These are phyloP conservation scores for Tilletia caries DNA, from an alignment of 1,284 basidiomycete genomes.

Conservation along the genomic window DNA sequence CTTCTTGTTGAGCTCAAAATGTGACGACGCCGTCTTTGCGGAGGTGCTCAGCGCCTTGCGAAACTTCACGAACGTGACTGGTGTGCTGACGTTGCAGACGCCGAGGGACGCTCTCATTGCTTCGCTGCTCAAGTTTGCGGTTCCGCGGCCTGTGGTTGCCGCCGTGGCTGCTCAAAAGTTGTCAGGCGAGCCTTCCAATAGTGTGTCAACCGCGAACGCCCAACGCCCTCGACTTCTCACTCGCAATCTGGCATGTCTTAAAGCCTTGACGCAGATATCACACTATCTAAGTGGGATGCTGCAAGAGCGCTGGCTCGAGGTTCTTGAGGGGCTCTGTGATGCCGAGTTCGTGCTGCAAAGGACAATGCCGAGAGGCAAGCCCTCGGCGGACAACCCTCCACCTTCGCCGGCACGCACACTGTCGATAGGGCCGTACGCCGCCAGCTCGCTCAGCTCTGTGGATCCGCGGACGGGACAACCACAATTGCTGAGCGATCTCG, in stretches of 20 bases:
- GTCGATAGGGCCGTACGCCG: neutral
- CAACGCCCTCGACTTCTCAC: slow-evolving; percentile 65
- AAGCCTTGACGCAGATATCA: slow-evolving; percentile 73
- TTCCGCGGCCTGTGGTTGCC: slow-evolving; percentile 80
- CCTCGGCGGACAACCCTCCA: neutral
- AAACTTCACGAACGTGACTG: slow-evolving; percentile 79
- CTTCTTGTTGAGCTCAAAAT: slow-evolving; percentile 81
- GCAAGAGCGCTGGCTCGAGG: slow-evolving; percentile 81
- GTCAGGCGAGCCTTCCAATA: neutral
- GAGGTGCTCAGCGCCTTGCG: slow-evolving; percentile 77
- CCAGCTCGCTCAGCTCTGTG: slow-evolving; percentile 10
- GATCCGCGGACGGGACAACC: slow-evolving; percentile 15
- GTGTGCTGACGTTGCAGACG: slow-evolving; percentile 76
- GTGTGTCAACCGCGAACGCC: neutral
- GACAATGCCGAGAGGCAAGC: neutral
- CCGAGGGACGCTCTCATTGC: slow-evolving; percentile 91
- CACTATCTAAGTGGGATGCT: slow-evolving; percentile 79
- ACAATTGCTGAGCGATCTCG: slow-evolving; percentile 17
- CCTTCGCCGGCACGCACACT: neutral
- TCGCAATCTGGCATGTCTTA: slow-evolving; percentile 84
- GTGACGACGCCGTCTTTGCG: slow-evolving; percentile 80
- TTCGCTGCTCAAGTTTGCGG: slow-evolving; percentile 78
- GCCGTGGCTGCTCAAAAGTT: slow-evolving; percentile 67
- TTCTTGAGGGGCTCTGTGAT: slow-evolving; percentile 64
- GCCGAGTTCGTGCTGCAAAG: slow-evolving; percentile 27